Evolutionary conservation across 1,139 yeast species (phyloP).

Genomic region (Protomyces arabidopsidicola): DNA sequence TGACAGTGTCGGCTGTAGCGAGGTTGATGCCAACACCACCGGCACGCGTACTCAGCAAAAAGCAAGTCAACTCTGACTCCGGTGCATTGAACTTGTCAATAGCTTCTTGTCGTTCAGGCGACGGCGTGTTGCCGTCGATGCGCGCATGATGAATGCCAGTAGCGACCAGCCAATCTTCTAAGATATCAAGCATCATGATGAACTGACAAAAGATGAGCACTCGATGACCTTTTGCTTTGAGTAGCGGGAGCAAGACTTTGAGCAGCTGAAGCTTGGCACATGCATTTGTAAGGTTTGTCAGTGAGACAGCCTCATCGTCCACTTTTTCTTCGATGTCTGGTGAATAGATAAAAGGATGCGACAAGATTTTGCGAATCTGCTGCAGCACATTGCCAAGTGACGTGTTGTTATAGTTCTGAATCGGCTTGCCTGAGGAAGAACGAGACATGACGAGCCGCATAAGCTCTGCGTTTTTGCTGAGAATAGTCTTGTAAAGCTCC

Average conservation of each 20-base stretch:
- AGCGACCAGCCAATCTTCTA: constrained; percentile 73
- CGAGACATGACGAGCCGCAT: constrained; percentile 27
- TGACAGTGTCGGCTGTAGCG: constrained; percentile 84
- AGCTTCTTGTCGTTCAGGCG: constrained; percentile 71
- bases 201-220: constrained; percentile 79
- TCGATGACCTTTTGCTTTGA: constrained; percentile 69
- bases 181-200: constrained; percentile 85
- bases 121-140: constrained; percentile 65
- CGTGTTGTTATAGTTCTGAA: constrained; percentile 25
- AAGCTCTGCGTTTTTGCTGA: constrained; percentile 33
- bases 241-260: constrained; percentile 68
- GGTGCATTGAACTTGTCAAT: constrained; percentile 69
- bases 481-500: constrained; percentile 31
- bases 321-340: constrained; percentile 31
- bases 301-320: constrained; percentile 25
- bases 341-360: constrained; percentile 34
- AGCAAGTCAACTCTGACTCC: constrained; percentile 67
- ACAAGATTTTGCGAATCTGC: constrained; percentile 33
- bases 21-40: constrained; percentile 80
- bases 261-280: constrained; percentile 72
- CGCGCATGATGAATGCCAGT: constrained; percentile 65
- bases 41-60: constrained; percentile 76
- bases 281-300: constrained; percentile 31
- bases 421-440: constrained; percentile 26
- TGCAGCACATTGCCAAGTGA: constrained; percentile 31